phyloP scores from a whole-genome alignment of 2,329 filamentous ascomycete genomes.

The Sphaerulina vaccinii region DNA sequence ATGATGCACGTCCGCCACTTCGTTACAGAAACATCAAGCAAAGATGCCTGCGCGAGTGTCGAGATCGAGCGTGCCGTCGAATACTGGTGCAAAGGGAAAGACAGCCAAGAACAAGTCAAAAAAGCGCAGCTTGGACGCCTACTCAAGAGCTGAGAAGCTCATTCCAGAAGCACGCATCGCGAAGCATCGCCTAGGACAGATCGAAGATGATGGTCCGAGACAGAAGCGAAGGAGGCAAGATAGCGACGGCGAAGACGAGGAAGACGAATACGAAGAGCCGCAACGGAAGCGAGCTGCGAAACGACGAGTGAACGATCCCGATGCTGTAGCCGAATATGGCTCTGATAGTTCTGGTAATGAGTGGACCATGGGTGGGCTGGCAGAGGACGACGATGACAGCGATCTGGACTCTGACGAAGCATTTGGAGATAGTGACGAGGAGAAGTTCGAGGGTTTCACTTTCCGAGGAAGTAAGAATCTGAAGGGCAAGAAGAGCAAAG shows the following conservation, averaged over 20 bases:
- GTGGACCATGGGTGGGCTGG: constrained; percentile 71
- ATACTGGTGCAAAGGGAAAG: constrained; percentile 33
- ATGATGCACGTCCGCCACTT: background rate
- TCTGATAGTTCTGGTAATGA: constrained; percentile 84
- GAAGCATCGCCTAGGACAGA: constrained; percentile 59
- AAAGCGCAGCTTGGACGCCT: constrained; percentile 61
- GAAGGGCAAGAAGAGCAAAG: constrained; percentile 53
- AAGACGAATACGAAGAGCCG: constrained; percentile 38
- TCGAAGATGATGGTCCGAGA: constrained; percentile 46
- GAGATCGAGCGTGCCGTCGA: constrained; percentile 34
- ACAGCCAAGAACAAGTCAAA: constrained; percentile 44
- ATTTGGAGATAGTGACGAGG: constrained; percentile 84
- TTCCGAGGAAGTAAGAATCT: constrained; percentile 59
- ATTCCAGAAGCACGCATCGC: constrained; percentile 56
- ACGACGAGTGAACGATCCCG: constrained; percentile 26
- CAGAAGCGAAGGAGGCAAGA: constrained; percentile 46
- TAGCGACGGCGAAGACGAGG: constrained; percentile 51
- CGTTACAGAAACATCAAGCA: background rate
- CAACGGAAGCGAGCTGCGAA: constrained; percentile 36
- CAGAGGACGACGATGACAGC: constrained; percentile 65
- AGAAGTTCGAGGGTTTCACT: constrained; percentile 74
- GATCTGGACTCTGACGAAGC: constrained; percentile 76
- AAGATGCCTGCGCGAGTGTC: constrained; percentile 50
- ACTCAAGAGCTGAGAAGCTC: constrained; percentile 61
- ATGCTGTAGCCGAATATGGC: constrained; percentile 64